phyloP scores from a whole-genome alignment of 106 monocot genomes.

The Dioscorea dumetorum region DNA sequence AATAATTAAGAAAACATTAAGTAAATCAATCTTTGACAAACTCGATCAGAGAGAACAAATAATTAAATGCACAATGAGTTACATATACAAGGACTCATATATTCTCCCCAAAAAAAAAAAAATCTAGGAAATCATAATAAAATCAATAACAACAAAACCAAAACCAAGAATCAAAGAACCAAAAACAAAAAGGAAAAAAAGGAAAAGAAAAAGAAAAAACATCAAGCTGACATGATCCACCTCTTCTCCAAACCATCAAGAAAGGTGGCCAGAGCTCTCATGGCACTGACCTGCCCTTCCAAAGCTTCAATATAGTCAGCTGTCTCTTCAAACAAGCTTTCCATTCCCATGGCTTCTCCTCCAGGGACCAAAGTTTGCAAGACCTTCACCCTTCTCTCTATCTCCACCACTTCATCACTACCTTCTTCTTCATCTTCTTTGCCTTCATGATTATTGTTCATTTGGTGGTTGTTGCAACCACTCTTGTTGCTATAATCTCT shows the following conservation, averaged over 20 bases:
- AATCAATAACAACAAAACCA: too few relatives aligned
- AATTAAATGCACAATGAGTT: too few relatives aligned
- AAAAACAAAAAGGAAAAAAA: neutral
- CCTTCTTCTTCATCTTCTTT: neutral
- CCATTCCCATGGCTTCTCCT: slow-evolving; percentile 36
- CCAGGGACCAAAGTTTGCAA: slow-evolving; percentile 56
- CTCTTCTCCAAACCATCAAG: slow-evolving; percentile 24
- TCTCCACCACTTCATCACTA: slow-evolving; percentile 15
- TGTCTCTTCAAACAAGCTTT: slow-evolving; percentile 52
- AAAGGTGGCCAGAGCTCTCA: slow-evolving; percentile 34
- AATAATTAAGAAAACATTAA: too few relatives aligned
- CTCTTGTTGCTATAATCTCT: too few relatives aligned
- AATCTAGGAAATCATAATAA: too few relatives aligned
- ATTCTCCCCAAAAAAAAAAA: too few relatives aligned
- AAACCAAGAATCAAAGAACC: too few relatives aligned
- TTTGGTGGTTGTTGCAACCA: too few relatives aligned
- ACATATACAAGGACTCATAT: too few relatives aligned
- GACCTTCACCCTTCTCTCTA: slow-evolving; percentile 31
- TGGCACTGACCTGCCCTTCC: slow-evolving; percentile 29
- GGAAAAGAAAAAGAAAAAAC: neutral
- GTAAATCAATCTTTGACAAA: too few relatives aligned
- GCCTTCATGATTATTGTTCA: too few relatives aligned
- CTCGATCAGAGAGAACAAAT: too few relatives aligned
- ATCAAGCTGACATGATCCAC: slow-evolving; percentile 4
- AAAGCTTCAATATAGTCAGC: slow-evolving; percentile 57